phyloP scores from a whole-genome alignment of 1,139 yeast species.

The Sugiyamaella castrensis region DNA sequence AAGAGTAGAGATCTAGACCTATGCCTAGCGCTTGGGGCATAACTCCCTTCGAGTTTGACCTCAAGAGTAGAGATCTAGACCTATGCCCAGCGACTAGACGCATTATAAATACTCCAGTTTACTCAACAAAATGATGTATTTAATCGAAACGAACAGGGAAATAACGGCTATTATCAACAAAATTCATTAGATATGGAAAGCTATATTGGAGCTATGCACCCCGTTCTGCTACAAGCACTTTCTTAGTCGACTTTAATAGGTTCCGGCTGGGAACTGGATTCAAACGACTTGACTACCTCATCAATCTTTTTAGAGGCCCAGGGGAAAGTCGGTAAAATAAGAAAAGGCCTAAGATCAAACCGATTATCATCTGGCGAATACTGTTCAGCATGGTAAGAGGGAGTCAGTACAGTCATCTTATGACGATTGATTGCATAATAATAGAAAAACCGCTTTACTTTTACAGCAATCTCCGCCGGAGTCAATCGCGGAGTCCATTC shows the following conservation, averaged over 20 bases:
- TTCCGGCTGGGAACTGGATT: constrained; percentile 16
- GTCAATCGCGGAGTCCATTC: constrained; percentile 86
- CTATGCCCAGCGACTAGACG: no score
- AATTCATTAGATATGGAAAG: no score
- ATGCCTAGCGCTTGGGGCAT: no score
- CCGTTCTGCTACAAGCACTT: no score
- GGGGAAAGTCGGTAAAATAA: constrained; percentile 85
- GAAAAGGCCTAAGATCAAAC: constrained; percentile 89
- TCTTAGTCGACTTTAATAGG: neutral
- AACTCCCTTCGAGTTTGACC: no score
- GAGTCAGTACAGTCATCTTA: constrained; percentile 94
- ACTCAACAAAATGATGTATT: no score
- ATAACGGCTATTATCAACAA: no score
- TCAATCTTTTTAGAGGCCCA: constrained; percentile 91
- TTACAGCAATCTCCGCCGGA: constrained; percentile 82
- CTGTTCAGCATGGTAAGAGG: constrained; percentile 95
- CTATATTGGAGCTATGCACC: no score
- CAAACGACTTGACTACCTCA: constrained; percentile 48
- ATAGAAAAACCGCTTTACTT: constrained; percentile 89
- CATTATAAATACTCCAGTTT: no score
- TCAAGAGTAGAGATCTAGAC: no score
- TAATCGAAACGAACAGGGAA: no score
- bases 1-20: no score
- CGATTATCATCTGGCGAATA: constrained; percentile 98
- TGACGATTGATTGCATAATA: constrained; percentile 94